Conservation (phyloP, 1,139 yeast species). For the Barnettozyma hawaiiensis region DNA sequence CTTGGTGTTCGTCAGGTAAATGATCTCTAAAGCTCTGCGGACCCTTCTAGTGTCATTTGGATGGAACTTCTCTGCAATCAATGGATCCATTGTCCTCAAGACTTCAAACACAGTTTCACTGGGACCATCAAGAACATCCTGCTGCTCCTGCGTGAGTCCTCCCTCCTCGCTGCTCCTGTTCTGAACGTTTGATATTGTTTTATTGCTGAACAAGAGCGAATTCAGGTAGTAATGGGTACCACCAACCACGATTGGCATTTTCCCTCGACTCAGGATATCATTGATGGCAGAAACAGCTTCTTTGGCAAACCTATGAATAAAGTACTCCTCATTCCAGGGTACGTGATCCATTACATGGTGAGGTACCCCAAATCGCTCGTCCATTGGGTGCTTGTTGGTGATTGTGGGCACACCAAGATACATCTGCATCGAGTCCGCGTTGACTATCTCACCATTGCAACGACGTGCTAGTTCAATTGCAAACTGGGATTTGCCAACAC, state of each 20-base stretch:
- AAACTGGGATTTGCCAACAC: slow-evolving; percentile 90
- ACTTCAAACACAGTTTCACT: slow-evolving; percentile 44
- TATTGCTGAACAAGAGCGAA: slow-evolving; percentile 64
- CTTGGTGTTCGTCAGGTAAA: slow-evolving; percentile 54
- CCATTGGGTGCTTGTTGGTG: slow-evolving; percentile 86
- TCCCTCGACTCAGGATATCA: slow-evolving; percentile 63
- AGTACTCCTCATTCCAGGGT: slow-evolving; percentile 74
- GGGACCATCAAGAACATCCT: slow-evolving; percentile 46
- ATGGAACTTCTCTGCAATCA: slow-evolving; percentile 75
- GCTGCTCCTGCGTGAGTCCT: slow-evolving; percentile 39
- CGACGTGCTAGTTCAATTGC: slow-evolving; percentile 74
- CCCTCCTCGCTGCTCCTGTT: slow-evolving; percentile 20
- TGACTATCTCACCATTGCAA: slow-evolving; percentile 83
- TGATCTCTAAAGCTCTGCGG: slow-evolving; percentile 76
- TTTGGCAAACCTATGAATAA: slow-evolving; percentile 69
- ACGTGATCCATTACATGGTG: slow-evolving; percentile 90
- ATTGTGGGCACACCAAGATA: slow-evolving; percentile 67
- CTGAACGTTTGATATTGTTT: slow-evolving; percentile 35
- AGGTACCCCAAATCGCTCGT: slow-evolving; percentile 63
- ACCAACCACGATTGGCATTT: slow-evolving; percentile 84
- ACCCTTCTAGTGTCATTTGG: slow-evolving; percentile 84
- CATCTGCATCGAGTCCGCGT: slow-evolving; percentile 97
- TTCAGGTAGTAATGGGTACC: slow-evolving; percentile 95
- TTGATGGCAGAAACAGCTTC: slow-evolving; percentile 57
- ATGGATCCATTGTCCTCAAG: slow-evolving; percentile 57